These are phyloP conservation scores for Sedum album DNA, from an alignment of 164 flowering plant genomes.

Conservation along the genomic window DNA sequence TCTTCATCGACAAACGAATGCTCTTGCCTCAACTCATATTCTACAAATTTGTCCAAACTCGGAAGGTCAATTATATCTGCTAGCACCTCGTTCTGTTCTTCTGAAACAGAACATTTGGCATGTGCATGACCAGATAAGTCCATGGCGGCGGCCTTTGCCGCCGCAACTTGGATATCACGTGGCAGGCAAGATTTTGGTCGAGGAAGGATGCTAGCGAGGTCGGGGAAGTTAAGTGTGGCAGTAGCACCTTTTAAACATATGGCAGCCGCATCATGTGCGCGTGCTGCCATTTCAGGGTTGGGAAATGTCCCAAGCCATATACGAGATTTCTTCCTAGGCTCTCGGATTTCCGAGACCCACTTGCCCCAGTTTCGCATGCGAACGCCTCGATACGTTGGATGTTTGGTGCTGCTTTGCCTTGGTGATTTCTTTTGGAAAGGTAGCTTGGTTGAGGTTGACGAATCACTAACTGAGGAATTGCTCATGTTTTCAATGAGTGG, in stretches of 20 bases:
- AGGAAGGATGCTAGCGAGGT: neutral
- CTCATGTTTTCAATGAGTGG: neutral
- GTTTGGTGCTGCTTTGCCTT: constrained; percentile 3
- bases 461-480: neutral
- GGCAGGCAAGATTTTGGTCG: neutral
- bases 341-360: constrained; percentile 9
- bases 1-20: neutral
- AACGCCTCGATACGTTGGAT: constrained; percentile 4
- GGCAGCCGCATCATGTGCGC: constrained; percentile 7
- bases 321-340: constrained; percentile 3
- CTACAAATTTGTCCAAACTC: neutral
- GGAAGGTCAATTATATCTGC: neutral
- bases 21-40: neutral
- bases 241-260: neutral
- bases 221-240: constrained; percentile 2
- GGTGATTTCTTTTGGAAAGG: neutral
- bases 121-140: neutral
- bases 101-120: neutral
- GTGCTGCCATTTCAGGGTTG: constrained; percentile 8
- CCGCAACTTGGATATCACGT: constrained; percentile 6
- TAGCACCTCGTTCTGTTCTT: neutral
- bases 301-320: constrained; percentile 10
- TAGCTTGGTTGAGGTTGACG: neutral
- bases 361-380: constrained; percentile 10
- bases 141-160: constrained; percentile 7